Percentiles rank a stretch among this genome's conserved stretches.
Conservation (phyloP, 768 basidiomycete species). For the Guyanaporus albipodus region DNA sequence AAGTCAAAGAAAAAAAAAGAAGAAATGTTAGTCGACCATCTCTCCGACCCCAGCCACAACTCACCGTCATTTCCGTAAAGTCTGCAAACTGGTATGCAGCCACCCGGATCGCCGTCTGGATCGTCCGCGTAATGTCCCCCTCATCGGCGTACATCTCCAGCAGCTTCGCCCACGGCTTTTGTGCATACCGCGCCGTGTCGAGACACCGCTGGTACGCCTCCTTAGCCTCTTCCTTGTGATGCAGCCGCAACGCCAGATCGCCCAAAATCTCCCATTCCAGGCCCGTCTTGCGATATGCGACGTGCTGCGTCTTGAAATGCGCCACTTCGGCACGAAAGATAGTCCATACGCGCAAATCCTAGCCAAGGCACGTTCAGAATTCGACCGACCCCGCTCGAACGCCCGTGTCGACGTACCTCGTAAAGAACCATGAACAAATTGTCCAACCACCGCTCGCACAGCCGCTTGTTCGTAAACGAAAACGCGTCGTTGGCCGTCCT, state of each 20-base stretch:
- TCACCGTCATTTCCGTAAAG: conserved; percentile 83
- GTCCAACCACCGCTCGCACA: conserved; percentile 97
- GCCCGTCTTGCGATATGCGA: conserved; percentile 95
- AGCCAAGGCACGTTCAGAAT: neutral
- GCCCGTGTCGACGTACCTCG: conserved; percentile 58
- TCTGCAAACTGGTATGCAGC: conserved; percentile 91
- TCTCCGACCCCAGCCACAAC: conserved; percentile 27
- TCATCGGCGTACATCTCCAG: conserved; percentile 98
- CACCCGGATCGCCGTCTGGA: conserved; percentile 90
- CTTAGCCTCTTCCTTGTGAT: conserved; percentile 98
- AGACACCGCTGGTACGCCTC: conserved; percentile 96
- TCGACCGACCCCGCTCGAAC: neutral
- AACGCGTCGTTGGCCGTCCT: conserved; percentile 54
- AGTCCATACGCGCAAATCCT: conserved; percentile 96
- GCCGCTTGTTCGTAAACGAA: conserved; percentile 92
- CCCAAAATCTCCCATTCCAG: conserved; percentile 98
- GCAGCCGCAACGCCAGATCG: conserved; percentile 86
- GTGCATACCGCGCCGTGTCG: conserved; percentile 78
- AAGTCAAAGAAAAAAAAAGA: too few relatives aligned
- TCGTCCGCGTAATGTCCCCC: conserved; percentile 83
- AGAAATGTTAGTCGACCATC: too few relatives aligned
- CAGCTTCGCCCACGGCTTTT: conserved; percentile 90
- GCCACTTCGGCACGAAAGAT: conserved; percentile 98
- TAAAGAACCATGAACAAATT: conserved; percentile 98
- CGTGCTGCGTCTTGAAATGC: conserved; percentile 98